Base-by-base conservation (phyloP, 1,139 yeast species). In the Geotrichum cucujoidarum region DNA sequence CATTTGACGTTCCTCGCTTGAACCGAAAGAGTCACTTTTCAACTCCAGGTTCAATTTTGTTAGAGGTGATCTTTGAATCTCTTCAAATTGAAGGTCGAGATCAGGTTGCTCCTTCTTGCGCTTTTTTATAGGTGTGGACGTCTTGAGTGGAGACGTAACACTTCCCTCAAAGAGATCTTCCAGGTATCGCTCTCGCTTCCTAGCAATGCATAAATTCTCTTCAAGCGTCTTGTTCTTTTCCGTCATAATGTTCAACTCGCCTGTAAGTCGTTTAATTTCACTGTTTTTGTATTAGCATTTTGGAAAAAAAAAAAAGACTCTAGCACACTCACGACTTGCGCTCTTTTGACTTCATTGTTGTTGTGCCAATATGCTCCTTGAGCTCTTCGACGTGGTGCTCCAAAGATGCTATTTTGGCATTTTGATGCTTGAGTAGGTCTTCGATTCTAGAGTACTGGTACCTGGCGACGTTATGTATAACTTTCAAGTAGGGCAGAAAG, bases 391-490 rank as follows among this genome's bases (percentile, higher is more conserved):
- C 43, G 36, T 51, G 47, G n/a, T 40, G 17, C 11, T 40, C 35
- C 33, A 53, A 43, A 18, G 31, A 29, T 7, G 11, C 32, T 21
- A 53, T 51, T n/a, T 35, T 32, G n/a, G 27, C 33, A 7, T 14
- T 37, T 40, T 53, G 56, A 27, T 46, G 45, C 2, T 33, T 25
- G 10, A 43, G 43, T 32, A 51, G 35, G n/a, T 33, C 47, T 4
- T 22, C 40, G 11, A 51, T 33, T 20, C 47, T 44, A 4, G 47
- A 45, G 16, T 44, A 35, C 33, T 53, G 55, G 29, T 41, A 47
- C 39, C 38, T 34, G 1, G 52, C 48, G 30, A 49, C 27, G 3
- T 45, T 40, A 36, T 49, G 47, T n/a, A 49, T 35, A 31, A n/a
- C 27, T 24, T 49, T 45, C 22, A 49, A 24, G 18, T 27, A 17